A percentile compares a stretch with the other conserved stretches of the same genome.
Evolutionary conservation across 176 grass and related monocot genomes (phyloP).

Genomic region (Stipa capillata): DNA sequence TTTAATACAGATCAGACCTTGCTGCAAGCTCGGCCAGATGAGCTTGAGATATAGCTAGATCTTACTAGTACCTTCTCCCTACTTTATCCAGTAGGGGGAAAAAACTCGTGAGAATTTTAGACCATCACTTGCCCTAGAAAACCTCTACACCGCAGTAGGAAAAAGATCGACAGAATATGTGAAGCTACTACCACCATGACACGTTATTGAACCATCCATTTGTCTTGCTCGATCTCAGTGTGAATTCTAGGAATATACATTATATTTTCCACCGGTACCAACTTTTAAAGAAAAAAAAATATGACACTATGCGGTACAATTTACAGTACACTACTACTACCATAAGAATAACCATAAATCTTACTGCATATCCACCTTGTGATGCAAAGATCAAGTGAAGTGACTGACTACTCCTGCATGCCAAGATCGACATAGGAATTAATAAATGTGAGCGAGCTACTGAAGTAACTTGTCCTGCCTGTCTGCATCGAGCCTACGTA

Average conservation of each 20-base stretch:
- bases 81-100: too few species aligned
- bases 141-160: too few species aligned
- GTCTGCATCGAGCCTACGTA: not conserved
- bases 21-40: not conserved
- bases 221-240: not conserved
- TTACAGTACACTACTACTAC: not conserved
- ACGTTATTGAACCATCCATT: not conserved
- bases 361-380: not conserved
- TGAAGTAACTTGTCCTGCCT: not conserved
- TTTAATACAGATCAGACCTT: not conserved
- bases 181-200: not conserved
- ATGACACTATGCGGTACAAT: not conserved
- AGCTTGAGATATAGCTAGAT: not conserved
- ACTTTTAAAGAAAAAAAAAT: too few species aligned
- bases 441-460: not conserved
- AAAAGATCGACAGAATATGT: too few species aligned
- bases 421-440: not conserved
- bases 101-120: too few species aligned
- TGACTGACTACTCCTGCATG: not conserved
- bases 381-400: not conserved
- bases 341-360: not conserved
- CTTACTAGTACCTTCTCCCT: not conserved
- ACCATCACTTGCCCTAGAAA: not conserved
- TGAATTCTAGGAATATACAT: too few species aligned
- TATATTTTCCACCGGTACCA: not conserved